These are phyloP conservation scores for Fraxinus xanthoxyloides DNA, from an alignment of 305 asterid genomes.

Conservation along the genomic window DNA sequence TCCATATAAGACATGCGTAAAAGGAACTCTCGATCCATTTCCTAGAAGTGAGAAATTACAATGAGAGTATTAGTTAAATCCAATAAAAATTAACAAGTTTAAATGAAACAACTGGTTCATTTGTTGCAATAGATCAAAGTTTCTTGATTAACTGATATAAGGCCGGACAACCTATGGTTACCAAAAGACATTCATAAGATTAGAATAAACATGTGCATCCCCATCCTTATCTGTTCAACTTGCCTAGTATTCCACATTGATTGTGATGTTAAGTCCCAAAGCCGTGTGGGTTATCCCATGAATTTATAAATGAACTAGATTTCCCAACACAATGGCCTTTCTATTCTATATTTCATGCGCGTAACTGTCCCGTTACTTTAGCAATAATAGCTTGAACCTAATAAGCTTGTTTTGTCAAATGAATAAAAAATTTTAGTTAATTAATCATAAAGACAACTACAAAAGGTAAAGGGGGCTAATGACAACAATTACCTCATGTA, in stretches of 20 bases:
- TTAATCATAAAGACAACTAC: not conserved
- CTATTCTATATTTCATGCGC: slow-evolving; percentile 3
- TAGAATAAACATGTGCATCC: not conserved
- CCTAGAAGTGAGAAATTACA: slow-evolving; percentile 40
- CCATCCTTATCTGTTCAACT: not conserved
- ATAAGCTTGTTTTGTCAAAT: not conserved
- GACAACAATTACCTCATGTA: slow-evolving; percentile 56
- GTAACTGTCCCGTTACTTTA: not conserved
- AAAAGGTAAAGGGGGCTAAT: not conserved
- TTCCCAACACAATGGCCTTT: not conserved
- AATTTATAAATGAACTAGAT: slow-evolving; percentile 2
- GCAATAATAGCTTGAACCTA: not conserved
- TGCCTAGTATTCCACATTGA: not conserved
- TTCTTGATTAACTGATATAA: slow-evolving; percentile 1
- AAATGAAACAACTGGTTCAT: not conserved
- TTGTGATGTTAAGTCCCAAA: slow-evolving; percentile 15
- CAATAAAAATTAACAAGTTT: not conserved
- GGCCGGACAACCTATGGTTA: not conserved
- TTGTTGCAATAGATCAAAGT: slow-evolving; percentile 3
- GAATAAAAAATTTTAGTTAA: not conserved
- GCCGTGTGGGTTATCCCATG: not conserved
- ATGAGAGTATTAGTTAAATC: slow-evolving; percentile 17
- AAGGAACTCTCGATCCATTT: slow-evolving; percentile 74
- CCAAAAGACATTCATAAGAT: not conserved
- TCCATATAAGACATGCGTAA: slow-evolving; percentile 94